phyloP scores from a whole-genome alignment of 768 basidiomycete genomes.

The Infundibulicybe gibba region DNA sequence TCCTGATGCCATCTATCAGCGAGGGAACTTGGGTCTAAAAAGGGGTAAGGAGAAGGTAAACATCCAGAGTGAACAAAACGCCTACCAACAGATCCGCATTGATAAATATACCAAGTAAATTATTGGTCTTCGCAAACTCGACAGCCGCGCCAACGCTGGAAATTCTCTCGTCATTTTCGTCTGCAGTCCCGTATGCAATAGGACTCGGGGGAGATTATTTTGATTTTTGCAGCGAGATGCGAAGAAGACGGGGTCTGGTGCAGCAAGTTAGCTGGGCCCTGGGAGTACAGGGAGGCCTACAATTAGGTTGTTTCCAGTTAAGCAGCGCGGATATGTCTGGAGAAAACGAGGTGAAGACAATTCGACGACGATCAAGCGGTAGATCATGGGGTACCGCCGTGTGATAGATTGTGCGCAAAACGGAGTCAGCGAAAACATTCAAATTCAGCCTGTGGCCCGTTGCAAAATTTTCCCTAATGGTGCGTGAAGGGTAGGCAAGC shows the following conservation, averaged over 20 bases:
- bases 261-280: too few relatives aligned
- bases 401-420: constrained; percentile 81
- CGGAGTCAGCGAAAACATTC: constrained; percentile 80
- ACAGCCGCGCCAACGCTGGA: constrained; percentile 86
- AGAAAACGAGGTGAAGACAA: constrained; percentile 91
- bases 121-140: constrained; percentile 90
- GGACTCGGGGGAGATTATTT: constrained; percentile 31
- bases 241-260: constrained; percentile 90
- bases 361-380: constrained; percentile 59
- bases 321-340: constrained; percentile 86
- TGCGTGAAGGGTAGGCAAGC: constrained; percentile 66
- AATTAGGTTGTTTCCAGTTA: constrained; percentile 99
- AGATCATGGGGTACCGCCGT: constrained; percentile 50
- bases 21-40: constrained; percentile 83
- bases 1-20: constrained; percentile 83
- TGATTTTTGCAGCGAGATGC: constrained; percentile 80
- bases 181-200: constrained; percentile 32
- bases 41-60: constrained; percentile 11
- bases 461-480: constrained; percentile 36
- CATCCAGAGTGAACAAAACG: constrained; percentile 9
- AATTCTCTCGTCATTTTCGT: constrained; percentile 45
- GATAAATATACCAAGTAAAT: constrained; percentile 87
- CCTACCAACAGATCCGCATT: constrained; percentile 84
- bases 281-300: constrained; percentile 43
- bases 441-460: constrained; percentile 60